Evolutionary conservation across 495 filamentous ascomycete species (phyloP), one percentile per base, ranked within the genome.

Genomic region (Penicillium coprophilum): DNA sequence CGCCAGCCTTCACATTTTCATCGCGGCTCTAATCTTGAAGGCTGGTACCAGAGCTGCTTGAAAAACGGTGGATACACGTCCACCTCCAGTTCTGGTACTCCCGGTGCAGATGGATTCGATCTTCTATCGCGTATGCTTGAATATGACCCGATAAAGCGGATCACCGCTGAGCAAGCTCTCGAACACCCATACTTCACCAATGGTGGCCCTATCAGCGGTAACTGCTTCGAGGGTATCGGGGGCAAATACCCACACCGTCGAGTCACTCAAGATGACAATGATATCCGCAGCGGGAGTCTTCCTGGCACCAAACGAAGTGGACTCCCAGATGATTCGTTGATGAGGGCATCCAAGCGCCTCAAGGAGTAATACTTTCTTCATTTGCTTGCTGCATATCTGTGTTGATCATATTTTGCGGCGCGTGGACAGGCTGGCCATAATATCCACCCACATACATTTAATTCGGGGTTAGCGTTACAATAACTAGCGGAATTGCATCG

Each of bases 241-340:
- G 83, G 81, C 55, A 88, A 94, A 66, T 99, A 99, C 73, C 94
- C 95, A 2, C 84, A 88, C 64, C 85, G 94, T 2, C 82, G 91
- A 40, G 92, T 99, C 6, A 95, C 86, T 50, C 87, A 93, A 63
- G 94, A 97, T 61, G 91, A 96, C 65, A 95, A 95, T 65, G 94
- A 97, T 72, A 96, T 97, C 50, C 80, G 89, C 4, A 89, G 87
- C 0, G 83, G 84, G n/a, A 92, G 90, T 69, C 69, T 96, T 32
- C 90, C 94, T 7, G 94, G 94, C 2, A 96, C 93, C 2, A 97
- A 97, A 74, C 80, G 92, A 45, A 92, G 88, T 57, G 94, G 90
- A 2, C 62, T 96, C 52, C 88, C 89, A 6, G 93, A 96, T 71
- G 93, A 96, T 77, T 84, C 80, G 17, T 57, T 94, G 39, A 75